These are phyloP conservation scores for Amanita molliuscula DNA, from an alignment of 768 basidiomycete species.

Conservation along the genomic window DNA sequence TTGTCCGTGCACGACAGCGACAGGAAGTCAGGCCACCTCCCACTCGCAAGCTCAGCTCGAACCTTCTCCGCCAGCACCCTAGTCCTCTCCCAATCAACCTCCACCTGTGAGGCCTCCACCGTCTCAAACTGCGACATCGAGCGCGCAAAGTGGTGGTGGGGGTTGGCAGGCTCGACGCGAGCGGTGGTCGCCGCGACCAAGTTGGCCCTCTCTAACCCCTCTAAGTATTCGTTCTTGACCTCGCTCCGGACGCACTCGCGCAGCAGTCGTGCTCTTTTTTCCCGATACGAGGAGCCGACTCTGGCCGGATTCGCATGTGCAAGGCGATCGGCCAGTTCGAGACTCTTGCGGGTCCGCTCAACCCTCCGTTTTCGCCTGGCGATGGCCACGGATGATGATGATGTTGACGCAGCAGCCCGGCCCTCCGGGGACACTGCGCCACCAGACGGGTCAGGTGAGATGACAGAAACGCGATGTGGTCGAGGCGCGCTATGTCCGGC, in stretches of 20 bases:
- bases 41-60: slow-evolving; percentile 17
- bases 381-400: neutral
- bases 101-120: slow-evolving; percentile 8
- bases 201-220: neutral
- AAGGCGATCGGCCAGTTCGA: slow-evolving; percentile 22
- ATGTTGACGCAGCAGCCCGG: no score
- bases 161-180: neutral
- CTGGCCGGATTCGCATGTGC: slow-evolving; percentile 33
- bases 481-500: neutral
- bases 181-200: neutral
- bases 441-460: neutral
- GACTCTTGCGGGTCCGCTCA: neutral
- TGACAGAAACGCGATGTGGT: neutral
- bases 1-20: slow-evolving; percentile 20
- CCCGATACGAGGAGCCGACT: slow-evolving; percentile 20
- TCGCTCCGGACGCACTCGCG: slow-evolving; percentile 8
- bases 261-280: slow-evolving; percentile 15
- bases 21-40: slow-evolving; percentile 20
- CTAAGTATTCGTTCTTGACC: slow-evolving; percentile 5
- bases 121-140: neutral
- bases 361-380: neutral
- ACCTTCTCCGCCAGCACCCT: slow-evolving; percentile 20
- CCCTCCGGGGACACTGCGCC: neutral
- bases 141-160: neutral
- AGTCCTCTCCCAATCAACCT: slow-evolving; percentile 28